These are phyloP conservation scores for Fusarium sp. DNA, from an alignment of 2,329 filamentous ascomycete species.

Conservation along the genomic window DNA sequence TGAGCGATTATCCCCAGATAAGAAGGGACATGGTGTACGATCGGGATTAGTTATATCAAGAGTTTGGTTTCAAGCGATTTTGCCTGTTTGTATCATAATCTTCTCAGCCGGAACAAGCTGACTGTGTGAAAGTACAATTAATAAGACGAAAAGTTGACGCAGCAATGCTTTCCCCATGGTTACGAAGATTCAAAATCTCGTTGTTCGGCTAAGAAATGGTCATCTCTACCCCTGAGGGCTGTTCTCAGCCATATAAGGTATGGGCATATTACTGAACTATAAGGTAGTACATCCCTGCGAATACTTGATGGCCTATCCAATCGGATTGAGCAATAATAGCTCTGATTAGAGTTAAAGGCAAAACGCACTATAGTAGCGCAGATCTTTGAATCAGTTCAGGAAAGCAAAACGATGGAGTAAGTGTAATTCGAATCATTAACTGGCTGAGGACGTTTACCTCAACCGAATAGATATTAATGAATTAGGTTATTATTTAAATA, in stretches of 20 bases:
- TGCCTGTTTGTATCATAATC: conserved; percentile 34
- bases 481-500: conserved; percentile 41
- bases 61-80: neutral
- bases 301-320: neutral
- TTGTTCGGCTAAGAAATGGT: neutral
- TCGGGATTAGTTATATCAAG: conserved; percentile 15
- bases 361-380: neutral
- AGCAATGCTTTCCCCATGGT: neutral
- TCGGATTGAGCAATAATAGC: neutral
- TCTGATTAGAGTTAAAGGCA: neutral
- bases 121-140: conserved; percentile 5
- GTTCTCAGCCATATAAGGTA: neutral
- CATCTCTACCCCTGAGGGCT: neutral
- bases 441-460: neutral
- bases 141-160: conserved; percentile 17
- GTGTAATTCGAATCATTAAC: neutral
- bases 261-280: neutral
- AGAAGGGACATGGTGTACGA: conserved; percentile 37
- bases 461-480: conserved; percentile 35
- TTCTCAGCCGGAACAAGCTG: conserved; percentile 9
- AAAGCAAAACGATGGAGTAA: neutral
- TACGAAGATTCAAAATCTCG: neutral
- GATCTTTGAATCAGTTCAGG: neutral
- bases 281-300: neutral
- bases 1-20: conserved; percentile 14